Conservation (phyloP, 495 filamentous ascomycete genomes). For the Aspergillus sparsus region DNA sequence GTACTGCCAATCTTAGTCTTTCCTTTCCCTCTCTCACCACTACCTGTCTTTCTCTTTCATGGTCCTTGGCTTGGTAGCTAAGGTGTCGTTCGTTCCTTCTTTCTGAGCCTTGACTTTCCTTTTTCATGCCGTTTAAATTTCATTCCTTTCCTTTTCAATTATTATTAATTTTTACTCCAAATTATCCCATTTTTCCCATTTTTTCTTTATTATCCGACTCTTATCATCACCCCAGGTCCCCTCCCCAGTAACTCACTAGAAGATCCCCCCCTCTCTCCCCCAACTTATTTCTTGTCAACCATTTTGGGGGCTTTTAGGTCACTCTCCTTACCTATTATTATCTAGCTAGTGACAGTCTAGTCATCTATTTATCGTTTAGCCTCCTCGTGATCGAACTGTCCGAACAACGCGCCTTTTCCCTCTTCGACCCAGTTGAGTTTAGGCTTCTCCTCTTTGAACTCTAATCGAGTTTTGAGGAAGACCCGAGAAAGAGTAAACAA, state of each 20-base stretch:
- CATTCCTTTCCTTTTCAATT: slow-evolving; percentile 11
- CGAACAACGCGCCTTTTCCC: neutral
- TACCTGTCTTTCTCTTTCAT: slow-evolving; percentile 2
- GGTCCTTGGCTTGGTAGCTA: slow-evolving; percentile 27
- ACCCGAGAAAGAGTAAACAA: slow-evolving; percentile 6
- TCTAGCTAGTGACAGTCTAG: neutral
- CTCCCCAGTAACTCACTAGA: slow-evolving; percentile 12
- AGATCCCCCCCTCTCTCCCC: slow-evolving; percentile 19
- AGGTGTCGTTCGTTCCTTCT: slow-evolving; percentile 30
- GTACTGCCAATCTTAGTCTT: neutral
- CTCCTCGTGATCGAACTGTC: neutral
- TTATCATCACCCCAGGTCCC: slow-evolving; percentile 14
- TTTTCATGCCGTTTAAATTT: slow-evolving; percentile 5
- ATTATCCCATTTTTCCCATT: slow-evolving; percentile 10
- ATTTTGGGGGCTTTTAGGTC: slow-evolving; percentile 7
- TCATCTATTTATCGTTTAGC: slow-evolving; percentile 3
- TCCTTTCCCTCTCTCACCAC: slow-evolving; percentile 12
- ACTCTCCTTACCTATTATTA: slow-evolving; percentile 6
- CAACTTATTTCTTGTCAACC: slow-evolving; percentile 5
- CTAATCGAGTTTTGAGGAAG: slow-evolving; percentile 8
- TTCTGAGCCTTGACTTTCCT: slow-evolving; percentile 5
- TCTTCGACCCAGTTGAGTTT: slow-evolving; percentile 2
- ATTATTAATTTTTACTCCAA: neutral
- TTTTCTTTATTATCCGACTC: slow-evolving; percentile 4
- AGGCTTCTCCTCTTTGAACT: slow-evolving; percentile 10